Conservation (phyloP, 2,329 filamentous ascomycete species). For the Diaporthe batatas region DNA sequence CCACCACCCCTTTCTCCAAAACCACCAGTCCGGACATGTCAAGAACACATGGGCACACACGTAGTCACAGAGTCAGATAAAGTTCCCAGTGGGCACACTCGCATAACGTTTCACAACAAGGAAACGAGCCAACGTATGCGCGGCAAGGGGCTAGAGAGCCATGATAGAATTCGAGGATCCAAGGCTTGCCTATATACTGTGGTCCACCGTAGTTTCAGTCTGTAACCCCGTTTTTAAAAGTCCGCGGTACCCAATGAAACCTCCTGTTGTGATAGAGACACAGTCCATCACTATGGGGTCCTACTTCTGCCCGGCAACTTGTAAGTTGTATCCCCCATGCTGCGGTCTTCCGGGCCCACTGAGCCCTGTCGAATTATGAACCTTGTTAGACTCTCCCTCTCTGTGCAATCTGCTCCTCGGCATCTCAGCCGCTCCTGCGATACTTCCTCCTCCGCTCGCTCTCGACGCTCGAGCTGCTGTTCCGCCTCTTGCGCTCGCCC, state of each 20-base stretch:
- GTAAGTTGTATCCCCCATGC: not conserved
- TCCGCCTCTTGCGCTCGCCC: conserved; percentile 39
- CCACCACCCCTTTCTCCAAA: not conserved
- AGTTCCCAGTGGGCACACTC: not conserved
- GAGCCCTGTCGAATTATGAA: not conserved
- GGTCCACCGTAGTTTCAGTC: not conserved
- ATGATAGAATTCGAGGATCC: not conserved
- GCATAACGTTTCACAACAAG: no score
- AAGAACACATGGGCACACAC: not conserved
- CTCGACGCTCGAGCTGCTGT: conserved; percentile 41
- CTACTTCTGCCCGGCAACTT: no score
- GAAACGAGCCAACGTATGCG: not conserved
- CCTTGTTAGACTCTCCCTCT: not conserved
- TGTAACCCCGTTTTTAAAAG: not conserved
- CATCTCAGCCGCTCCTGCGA: conserved; percentile 31
- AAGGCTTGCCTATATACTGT: not conserved
- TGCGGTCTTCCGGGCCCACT: not conserved
- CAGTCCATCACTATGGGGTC: not conserved
- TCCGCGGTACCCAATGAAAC: not conserved
- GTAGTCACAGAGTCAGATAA: not conserved
- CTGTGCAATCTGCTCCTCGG: not conserved
- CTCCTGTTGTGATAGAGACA: not conserved
- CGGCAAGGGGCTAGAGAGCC: not conserved
- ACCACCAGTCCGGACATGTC: no score
- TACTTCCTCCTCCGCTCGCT: conserved; percentile 40